A percentile compares a stretch with the other conserved stretches of the same genome.
Conservation (phyloP, 2,329 filamentous ascomycete species). For the Atkinsonella hypoxylon region DNA sequence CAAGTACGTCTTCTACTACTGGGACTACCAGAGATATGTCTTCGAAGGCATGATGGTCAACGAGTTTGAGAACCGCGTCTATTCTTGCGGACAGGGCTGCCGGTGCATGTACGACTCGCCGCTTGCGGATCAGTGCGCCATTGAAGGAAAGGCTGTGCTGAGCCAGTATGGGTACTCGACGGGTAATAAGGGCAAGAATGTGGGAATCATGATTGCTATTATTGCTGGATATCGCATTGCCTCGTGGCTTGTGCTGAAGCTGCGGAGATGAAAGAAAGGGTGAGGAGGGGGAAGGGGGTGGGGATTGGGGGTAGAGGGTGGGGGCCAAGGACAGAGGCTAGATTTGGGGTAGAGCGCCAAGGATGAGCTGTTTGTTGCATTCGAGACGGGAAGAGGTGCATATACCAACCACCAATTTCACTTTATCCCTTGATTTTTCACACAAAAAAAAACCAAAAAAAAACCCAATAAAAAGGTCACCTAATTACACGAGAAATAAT, state of each 20-base stretch:
- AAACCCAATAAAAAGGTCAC: too few relatives aligned
- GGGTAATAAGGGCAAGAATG: constrained; percentile 60
- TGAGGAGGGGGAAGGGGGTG: too few relatives aligned
- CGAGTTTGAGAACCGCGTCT: constrained; percentile 58
- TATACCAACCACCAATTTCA: too few relatives aligned
- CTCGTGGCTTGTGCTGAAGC: constrained; percentile 48
- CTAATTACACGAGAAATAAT: too few relatives aligned
- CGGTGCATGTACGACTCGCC: constrained; percentile 61
- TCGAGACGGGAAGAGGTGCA: too few relatives aligned
- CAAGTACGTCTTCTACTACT: constrained; percentile 80
- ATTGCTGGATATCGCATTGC: constrained; percentile 45
- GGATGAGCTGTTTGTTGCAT: too few relatives aligned
- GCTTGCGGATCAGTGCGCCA: constrained; percentile 44
- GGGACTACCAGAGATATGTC: constrained; percentile 77
- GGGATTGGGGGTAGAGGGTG: too few relatives aligned
- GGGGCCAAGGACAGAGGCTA: too few relatives aligned
- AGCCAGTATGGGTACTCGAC: constrained; percentile 56
- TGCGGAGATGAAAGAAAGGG: constrained; percentile 13
- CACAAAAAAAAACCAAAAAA: too few relatives aligned
- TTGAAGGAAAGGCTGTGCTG: constrained; percentile 60
- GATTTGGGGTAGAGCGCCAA: too few relatives aligned
- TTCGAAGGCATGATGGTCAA: constrained; percentile 93
- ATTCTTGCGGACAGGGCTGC: constrained; percentile 35
- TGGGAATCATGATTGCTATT: constrained; percentile 69
- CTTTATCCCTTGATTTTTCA: too few relatives aligned